Conservation (phyloP, 2,329 filamentous ascomycete genomes). For the Colletotrichum cereale region DNA sequence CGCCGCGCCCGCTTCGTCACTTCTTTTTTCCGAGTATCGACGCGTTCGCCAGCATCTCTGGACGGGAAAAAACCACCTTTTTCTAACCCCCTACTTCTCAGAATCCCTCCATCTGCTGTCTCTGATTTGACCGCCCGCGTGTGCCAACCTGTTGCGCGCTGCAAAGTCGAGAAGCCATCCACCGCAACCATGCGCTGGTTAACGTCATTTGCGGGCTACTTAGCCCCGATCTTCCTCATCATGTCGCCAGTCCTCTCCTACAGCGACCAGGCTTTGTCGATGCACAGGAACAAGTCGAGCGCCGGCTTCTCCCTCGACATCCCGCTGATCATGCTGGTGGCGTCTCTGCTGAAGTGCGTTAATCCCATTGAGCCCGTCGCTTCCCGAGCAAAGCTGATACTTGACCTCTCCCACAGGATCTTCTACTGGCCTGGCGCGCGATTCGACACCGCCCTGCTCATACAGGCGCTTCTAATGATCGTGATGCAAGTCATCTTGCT, state of each 20-base stretch:
- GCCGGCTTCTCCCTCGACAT: slow-evolving; percentile 79
- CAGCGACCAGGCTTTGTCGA: slow-evolving; percentile 74
- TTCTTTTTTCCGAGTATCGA: slow-evolving; percentile 28
- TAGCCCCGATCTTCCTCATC: slow-evolving; percentile 74
- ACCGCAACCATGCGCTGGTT: slow-evolving; percentile 33
- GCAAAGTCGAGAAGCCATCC: neutral
- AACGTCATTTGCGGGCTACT: slow-evolving; percentile 61
- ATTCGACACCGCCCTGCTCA: slow-evolving; percentile 73
- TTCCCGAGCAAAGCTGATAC: slow-evolving; percentile 31
- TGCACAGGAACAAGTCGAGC: slow-evolving; percentile 73
- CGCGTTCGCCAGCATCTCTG: slow-evolving; percentile 23
- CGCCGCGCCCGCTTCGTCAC: slow-evolving; percentile 30
- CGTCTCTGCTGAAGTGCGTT: slow-evolving; percentile 72
- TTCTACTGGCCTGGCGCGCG: slow-evolving; percentile 78
- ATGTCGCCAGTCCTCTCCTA: slow-evolving; percentile 75
- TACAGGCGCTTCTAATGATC: slow-evolving; percentile 76
- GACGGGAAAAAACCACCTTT: neutral
- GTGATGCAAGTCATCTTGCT: slow-evolving; percentile 72
- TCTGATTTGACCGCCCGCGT: neutral
- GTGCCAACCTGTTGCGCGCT: slow-evolving; percentile 1
- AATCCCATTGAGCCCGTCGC: neutral
- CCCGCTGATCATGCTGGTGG: slow-evolving; percentile 78
- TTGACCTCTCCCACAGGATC: slow-evolving; percentile 60
- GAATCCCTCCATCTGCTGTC: neutral
- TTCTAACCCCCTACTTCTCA: neutral